Evolutionary conservation across 208 protist species (phyloP).

Genomic region (Herpetomonas tarakana): DNA sequence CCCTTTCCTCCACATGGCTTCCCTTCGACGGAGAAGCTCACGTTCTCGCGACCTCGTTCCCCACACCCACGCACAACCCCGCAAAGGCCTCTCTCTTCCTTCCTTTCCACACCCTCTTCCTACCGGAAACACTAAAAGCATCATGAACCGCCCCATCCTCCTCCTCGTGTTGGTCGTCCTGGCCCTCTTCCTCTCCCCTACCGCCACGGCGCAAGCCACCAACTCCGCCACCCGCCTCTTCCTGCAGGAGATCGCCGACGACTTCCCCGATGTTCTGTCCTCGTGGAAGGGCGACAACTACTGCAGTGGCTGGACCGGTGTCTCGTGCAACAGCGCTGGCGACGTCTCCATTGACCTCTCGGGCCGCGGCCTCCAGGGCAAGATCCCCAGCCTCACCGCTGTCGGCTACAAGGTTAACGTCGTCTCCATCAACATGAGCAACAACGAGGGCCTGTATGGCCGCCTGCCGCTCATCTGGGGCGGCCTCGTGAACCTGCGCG

Average conservation of each 20-base stretch:
- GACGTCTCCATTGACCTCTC: slow-evolving; percentile 15
- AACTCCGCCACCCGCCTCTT: neutral
- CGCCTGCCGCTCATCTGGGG: slow-evolving; percentile 9
- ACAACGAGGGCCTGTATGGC: slow-evolving; percentile 13
- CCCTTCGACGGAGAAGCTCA: no score
- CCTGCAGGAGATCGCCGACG: neutral
- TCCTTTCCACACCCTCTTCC: no score
- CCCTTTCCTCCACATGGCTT: no score
- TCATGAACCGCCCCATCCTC: neutral
- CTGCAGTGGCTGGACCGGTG: neutral
- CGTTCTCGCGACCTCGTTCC: no score
- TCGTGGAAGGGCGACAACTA: neutral
- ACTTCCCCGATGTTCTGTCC: neutral
- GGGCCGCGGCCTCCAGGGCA: slow-evolving; percentile 9
- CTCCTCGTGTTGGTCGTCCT: neutral
- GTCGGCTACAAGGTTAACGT: slow-evolving; percentile 5
- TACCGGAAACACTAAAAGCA: no score
- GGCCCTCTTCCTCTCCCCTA: neutral
- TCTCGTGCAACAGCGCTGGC: neutral
- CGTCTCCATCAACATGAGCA: slow-evolving; percentile 11
- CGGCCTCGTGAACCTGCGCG: slow-evolving; percentile 2
- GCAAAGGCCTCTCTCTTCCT: no score
- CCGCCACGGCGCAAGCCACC: neutral
- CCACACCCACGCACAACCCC: no score
- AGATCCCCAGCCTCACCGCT: slow-evolving; percentile 5